Evolutionary conservation across 441 rosid genomes (phyloP), one percentile per base, ranked within the genome.

Genomic region (Omphalea diandra): DNA sequence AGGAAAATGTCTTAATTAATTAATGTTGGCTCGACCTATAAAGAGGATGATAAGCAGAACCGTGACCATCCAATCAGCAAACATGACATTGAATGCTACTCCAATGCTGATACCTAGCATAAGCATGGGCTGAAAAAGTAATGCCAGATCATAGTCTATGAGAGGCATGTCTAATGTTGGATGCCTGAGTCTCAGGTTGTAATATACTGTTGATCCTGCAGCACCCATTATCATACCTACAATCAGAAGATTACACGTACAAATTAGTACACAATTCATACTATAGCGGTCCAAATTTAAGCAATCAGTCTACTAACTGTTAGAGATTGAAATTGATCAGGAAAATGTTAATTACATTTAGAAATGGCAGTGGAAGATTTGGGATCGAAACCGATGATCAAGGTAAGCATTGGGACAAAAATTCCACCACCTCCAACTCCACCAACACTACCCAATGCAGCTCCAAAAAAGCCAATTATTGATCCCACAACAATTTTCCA

Each of bases 381-480:
- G 64, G 88, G 79, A 61, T 88, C 93, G 24, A 86, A 88, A 5
- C 93, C 89, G 7, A 86, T 77, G 65, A 88, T 83, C 46, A 88
- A 70, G 24, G 75, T 75, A 41, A 88, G 89, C 89, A 82, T 88
- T 35, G 93, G 93, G n/a, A 88, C 89, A 43, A 85, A 88, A 67
- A 88, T 86, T 36, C 93, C 93, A 55, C 93, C 93, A 7, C 93
- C 93, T 57, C 93, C 93, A 32, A 86, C 90, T 27, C 93, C 93
- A 35, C 90, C 93, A 8, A 88, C 90, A 49, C 93, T 88, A 24
- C 93, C 93, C 69, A 86, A 78, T 10, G 89, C 93, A 47, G 90
- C 93, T 18, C 93, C 93, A 2, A 88, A 59, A 75, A 88, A 84
- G 65, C 86, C 93, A 44, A 88, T 71, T 72, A 80, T 41, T 2